Evolutionary conservation across 352 stramenopile genomes (phyloP).

Genomic region (Peronospora farinosa): DNA sequence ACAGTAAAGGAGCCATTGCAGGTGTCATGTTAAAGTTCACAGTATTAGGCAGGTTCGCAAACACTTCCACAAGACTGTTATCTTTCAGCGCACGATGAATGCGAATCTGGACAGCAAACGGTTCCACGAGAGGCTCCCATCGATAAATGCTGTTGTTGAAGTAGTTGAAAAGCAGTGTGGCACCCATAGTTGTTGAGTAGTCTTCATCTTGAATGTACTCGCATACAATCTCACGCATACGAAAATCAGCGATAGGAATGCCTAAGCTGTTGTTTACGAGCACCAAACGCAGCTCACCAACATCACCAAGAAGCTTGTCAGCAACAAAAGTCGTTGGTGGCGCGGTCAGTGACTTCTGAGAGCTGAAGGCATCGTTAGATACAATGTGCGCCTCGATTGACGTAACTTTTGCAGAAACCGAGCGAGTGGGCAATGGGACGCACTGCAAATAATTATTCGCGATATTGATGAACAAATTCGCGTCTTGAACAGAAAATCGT

Average conservation of each 20-base stretch:
- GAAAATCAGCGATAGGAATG: constrained; percentile 82
- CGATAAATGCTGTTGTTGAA: constrained; percentile 90
- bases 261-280: constrained; percentile 86
- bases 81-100: constrained; percentile 62
- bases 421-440: constrained; percentile 27
- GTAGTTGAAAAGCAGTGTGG: constrained; percentile 80
- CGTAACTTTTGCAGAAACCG: constrained; percentile 7
- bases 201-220: constrained; percentile 84
- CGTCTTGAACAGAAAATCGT: constrained; percentile 83
- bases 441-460: constrained; percentile 79
- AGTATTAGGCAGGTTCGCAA: constrained; percentile 76
- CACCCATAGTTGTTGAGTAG: constrained; percentile 70
- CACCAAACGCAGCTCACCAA: constrained; percentile 77
- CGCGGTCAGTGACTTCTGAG: neutral
- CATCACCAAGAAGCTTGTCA: constrained; percentile 80
- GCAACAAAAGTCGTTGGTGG: constrained; percentile 34
- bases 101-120: constrained; percentile 73
- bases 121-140: constrained; percentile 83
- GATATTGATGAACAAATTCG: constrained; percentile 77
- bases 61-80: constrained; percentile 70
- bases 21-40: constrained; percentile 86
- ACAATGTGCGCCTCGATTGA: constrained; percentile 1
- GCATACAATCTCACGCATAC: constrained; percentile 82
- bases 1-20: constrained; percentile 80
- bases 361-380: constrained; percentile 4